Base-by-base conservation (phyloP, 176 grass and related monocot species). In the Panicum miliaceum region DNA sequence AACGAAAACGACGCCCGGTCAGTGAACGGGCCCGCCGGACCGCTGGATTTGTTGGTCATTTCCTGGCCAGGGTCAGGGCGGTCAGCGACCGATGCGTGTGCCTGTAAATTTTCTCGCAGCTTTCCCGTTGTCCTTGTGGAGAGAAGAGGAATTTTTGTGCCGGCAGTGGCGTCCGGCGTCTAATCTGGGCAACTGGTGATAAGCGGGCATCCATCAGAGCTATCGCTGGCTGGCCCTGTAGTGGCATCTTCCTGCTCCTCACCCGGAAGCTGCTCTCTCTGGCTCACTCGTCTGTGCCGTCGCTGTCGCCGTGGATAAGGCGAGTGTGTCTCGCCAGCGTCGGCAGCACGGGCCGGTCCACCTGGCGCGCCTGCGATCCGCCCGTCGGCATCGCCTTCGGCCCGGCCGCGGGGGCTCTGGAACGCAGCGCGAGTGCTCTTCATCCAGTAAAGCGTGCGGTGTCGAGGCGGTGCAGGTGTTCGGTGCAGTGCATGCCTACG, bases 271-370 rank as follows among this genome's bases (percentile, higher is more conserved):
- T 43, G 0, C 22, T 12, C 41, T n/a, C 37, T 8, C n/a, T n/a
- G n/a, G n/a, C 46, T 48, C 53, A 20, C 20, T 57, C 43, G 70
- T 19, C 26, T 32, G 45, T 73, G 45, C 70, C 15, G 46, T 73
- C 70, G 46, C 71, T 73, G 25, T 73, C 71, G 71, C 71, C 3
- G 8, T 52, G 71, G 71, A 73, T 73, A 73, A 50, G 70, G 45
- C 68, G 46, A 46, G 9, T 26, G 57, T 10, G 67, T 3, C 12
- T 60, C 57, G 57, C 12, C 47, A 29, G 69, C 23, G 69, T 50
- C 69, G 69, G 43, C 64, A 34, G 32, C 1, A 6, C 0, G 16
- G 32, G 19, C 64, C 34, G 16, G 34, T 46, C 42, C 69, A 47
- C 43, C 69, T 48, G 42, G 42, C 42, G 42, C 42, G 42, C 3